Base-by-base conservation (phyloP, 192 early-diverging fungal species). In the Rhizoclosmatium sp. region DNA sequence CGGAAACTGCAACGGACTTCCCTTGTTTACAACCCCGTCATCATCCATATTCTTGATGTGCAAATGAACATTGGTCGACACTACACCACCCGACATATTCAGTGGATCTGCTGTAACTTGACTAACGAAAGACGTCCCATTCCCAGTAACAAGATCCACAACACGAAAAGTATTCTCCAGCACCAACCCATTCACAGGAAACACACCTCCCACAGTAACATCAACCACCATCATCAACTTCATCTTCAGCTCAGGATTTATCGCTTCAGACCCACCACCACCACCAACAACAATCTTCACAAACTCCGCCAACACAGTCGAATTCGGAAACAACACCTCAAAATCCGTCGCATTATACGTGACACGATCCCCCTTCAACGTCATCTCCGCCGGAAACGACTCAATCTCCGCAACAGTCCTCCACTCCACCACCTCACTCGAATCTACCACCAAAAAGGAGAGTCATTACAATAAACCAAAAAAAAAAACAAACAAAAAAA, bases 1-100 rank as follows among this genome's bases (percentile, higher is more conserved):
- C 12, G 67, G 67, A 47, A 69, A 69, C 7, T 21, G 31, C 16
- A 69, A 45, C n/a, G 67, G 67, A 46, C 41, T 46, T 47, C 67
- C 67, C n/a, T n/a, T 16, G 46, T 69, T 69, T 12, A 45, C 67
- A 12, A 2, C 46, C 16, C 41, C 46, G 10, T 23, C 12, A 21
- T 16, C n/a, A 47, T 69, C 44, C n/a, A 21, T 12, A 23, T 16
- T 42, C 12, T 2, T 10, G 12, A 69, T 19, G 12, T 69, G 42
- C 42, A 69, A 16, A 69, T 69, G 12, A 23, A 69, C 39, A 42
- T 44, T 23, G 10, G 67, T 47, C 2, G 67, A 19, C 1, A 69
- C 45, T 9, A 44, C 45, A 40, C 67, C 67, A 41, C 41, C 31
- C 51, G 51, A 54, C 16, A 54, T 7, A 51, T 54, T 54, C 5